Evolutionary conservation across 208 protist genomes (phyloP).

Genomic region (Kentomonas sorsogonicus): DNA sequence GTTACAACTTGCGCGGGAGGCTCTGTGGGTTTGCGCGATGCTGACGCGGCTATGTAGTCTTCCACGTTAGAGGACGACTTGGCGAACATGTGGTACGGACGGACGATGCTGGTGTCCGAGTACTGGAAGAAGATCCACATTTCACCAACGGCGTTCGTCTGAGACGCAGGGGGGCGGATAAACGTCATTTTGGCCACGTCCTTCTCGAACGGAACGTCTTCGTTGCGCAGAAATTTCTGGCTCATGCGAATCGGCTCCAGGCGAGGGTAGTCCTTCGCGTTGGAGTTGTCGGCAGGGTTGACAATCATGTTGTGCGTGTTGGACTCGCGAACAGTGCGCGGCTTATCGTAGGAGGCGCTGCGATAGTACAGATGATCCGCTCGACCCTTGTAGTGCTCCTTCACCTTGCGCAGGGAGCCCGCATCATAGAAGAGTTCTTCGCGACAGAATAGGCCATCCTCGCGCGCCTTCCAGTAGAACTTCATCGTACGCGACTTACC

Average conservation of each 20-base stretch:
- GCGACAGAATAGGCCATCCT: conserved; percentile 76
- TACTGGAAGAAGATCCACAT: conserved; percentile 89
- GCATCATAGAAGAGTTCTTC: conserved; percentile 73
- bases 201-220: conserved; percentile 28
- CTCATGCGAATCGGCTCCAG: conserved; percentile 79
- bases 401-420: conserved; percentile 59
- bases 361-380: conserved; percentile 75
- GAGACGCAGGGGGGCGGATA: conserved; percentile 21
- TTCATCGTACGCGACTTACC: conserved; percentile 71
- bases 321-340: conserved; percentile 25
- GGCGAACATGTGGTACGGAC: conserved; percentile 75
- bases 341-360: conserved; percentile 58
- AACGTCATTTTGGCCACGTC: conserved; percentile 80
- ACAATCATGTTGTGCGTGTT: conserved; percentile 29
- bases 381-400: conserved; percentile 79
- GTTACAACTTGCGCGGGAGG: conserved; percentile 49
- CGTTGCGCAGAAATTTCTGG: conserved; percentile 75
- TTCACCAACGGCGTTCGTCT: conserved; percentile 32
- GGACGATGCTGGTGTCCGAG: conserved; percentile 58
- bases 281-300: conserved; percentile 14
- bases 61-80: conserved; percentile 66
- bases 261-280: conserved; percentile 38
- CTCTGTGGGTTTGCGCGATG: conserved; percentile 24
- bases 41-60: conserved; percentile 63
- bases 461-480: conserved; percentile 79